Percentiles rank a stretch among this genome's conserved stretches.
phyloP scores from a whole-genome alignment of 2,329 filamentous ascomycete genomes.

The Epichloe sibirici region DNA sequence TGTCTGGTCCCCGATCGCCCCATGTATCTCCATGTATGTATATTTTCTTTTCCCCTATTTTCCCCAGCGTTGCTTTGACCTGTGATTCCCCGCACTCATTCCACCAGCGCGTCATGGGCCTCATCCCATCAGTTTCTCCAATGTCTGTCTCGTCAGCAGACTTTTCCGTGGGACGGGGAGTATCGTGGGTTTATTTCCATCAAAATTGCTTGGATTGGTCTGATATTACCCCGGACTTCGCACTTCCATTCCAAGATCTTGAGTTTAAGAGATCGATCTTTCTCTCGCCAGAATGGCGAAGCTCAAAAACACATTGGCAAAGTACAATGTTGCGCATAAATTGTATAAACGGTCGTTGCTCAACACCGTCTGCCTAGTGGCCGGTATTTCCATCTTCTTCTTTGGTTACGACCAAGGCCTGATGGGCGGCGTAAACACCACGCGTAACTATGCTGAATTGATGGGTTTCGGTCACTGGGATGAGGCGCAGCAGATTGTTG shows the following conservation, averaged over 20 bases:
- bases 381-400: slow-evolving; percentile 37
- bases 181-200: too few species aligned
- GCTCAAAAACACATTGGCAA: slow-evolving; percentile 4
- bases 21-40: too few species aligned
- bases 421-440: slow-evolving; percentile 37
- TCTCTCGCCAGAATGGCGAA: not conserved
- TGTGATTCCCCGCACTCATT: not conserved
- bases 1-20: too few species aligned
- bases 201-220: not conserved
- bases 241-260: too few species aligned
- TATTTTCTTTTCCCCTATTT: too few species aligned
- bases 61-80: not conserved
- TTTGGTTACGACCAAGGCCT: slow-evolving; percentile 42
- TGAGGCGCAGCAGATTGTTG: slow-evolving; percentile 33
- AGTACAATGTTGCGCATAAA: slow-evolving; percentile 31
- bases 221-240: not conserved
- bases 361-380: slow-evolving; percentile 49
- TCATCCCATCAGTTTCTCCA: not conserved
- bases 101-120: not conserved
- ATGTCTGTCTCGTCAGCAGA: not conserved
- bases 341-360: slow-evolving; percentile 44
- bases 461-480: slow-evolving; percentile 38
- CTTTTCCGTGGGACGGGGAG: not conserved
- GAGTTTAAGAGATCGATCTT: too few species aligned
- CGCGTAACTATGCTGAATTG: slow-evolving; percentile 26